Conservation (phyloP, 1,284 basidiomycete species). For the Cutaneotrichosporon cyanovorans region DNA sequence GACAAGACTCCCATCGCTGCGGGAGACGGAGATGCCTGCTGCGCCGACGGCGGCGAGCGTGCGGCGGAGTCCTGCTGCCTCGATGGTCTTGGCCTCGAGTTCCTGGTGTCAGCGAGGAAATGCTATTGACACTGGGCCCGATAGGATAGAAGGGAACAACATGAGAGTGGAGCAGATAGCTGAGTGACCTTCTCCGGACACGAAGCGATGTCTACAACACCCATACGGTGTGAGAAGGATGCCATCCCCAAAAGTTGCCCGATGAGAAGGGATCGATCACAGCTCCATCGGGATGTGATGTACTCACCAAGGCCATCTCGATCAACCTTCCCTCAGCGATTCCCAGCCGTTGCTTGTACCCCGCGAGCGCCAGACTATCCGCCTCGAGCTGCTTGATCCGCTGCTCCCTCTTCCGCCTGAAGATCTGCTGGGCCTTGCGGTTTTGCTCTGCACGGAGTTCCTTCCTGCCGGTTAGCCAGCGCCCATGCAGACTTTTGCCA, state of each 20-base stretch:
- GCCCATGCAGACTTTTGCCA: not conserved
- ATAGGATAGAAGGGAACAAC: not conserved
- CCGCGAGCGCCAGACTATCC: constrained; percentile 25
- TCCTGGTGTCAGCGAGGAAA: constrained; percentile 16
- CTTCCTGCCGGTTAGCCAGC: constrained; percentile 15
- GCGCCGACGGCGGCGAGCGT: constrained; percentile 16
- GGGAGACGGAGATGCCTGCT: constrained; percentile 13
- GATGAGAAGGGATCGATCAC: no score
- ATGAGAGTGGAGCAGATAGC: not conserved
- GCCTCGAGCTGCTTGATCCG: constrained; percentile 40
- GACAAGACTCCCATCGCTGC: constrained; percentile 17
- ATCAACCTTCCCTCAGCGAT: constrained; percentile 25
- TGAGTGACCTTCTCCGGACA: no score
- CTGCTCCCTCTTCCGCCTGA: constrained; percentile 40
- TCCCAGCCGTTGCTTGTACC: constrained; percentile 19
- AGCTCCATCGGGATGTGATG: no score
- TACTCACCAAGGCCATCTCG: constrained; percentile 31
- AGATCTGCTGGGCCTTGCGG: constrained; percentile 42
- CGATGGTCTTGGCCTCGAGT: constrained; percentile 25
- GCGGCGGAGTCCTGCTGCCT: constrained; percentile 23
- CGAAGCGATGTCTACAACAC: no score
- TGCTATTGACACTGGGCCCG: no score
- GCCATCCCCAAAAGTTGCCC: not conserved
- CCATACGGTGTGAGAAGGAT: not conserved
- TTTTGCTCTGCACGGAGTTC: constrained; percentile 41